These are phyloP conservation scores for Aspergillus nanangensis DNA, from an alignment of 495 filamentous ascomycete species.

Conservation along the genomic window DNA sequence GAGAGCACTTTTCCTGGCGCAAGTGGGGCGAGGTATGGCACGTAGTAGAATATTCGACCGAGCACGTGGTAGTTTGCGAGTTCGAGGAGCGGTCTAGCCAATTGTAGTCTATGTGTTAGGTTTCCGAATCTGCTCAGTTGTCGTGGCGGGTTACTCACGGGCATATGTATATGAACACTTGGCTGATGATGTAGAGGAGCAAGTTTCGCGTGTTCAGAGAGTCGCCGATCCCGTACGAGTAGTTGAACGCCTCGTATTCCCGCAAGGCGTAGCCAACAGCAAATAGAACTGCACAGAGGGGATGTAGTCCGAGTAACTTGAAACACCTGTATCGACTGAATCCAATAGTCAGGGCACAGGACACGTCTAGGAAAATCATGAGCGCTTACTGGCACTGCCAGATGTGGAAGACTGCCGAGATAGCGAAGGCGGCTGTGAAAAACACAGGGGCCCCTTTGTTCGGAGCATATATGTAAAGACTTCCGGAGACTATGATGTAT, in stretches of 20 bases:
- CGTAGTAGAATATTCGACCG: not conserved
- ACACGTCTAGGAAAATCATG: too few species aligned
- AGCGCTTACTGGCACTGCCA: not conserved
- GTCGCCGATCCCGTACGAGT: not conserved
- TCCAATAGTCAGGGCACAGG: too few species aligned
- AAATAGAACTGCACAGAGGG: not conserved
- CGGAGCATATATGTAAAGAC: not conserved
- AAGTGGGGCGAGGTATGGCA: not conserved
- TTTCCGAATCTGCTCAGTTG: too few species aligned
- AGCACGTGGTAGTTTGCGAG: constrained; percentile 3
- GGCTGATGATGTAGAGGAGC: not conserved
- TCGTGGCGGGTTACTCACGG: not conserved
- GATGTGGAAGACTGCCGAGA: not conserved
- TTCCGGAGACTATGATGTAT: not conserved
- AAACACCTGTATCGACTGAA: not conserved
- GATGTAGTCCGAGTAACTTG: not conserved
- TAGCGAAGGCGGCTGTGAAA: not conserved
- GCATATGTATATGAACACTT: constrained; percentile 1
- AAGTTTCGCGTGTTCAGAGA: not conserved
- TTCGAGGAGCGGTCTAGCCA: not conserved
- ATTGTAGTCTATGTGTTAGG: too few species aligned
- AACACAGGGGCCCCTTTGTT: not conserved
- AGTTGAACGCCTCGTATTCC: not conserved
- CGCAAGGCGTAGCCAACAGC: constrained; percentile 1
- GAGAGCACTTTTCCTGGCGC: not conserved